These are phyloP conservation scores for Oehlia diaphana DNA, from an alignment of 192 early-diverging fungal genomes.

Conservation along the genomic window DNA sequence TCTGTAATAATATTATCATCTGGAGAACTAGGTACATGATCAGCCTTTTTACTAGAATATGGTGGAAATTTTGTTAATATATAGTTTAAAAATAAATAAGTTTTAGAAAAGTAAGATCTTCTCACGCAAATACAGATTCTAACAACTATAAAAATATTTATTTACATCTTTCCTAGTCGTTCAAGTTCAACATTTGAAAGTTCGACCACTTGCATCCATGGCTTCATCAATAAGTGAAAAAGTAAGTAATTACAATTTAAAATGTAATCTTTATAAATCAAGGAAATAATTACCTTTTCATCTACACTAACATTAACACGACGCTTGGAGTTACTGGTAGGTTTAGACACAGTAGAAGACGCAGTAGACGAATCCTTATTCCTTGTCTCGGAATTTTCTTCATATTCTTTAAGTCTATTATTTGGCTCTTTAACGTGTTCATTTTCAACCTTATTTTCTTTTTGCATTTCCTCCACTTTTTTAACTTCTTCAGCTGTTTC, in stretches of 20 bases:
- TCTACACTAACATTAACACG: background rate
- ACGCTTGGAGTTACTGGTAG: background rate
- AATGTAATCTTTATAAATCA: background rate
- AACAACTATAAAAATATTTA: background rate
- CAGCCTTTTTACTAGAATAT: slow-evolving; percentile 26
- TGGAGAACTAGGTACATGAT: slow-evolving; percentile 11
- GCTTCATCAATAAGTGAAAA: slow-evolving; percentile 45
- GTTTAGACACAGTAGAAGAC: background rate
- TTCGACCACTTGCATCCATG: slow-evolving; percentile 64
- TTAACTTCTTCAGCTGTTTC: background rate
- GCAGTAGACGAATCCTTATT: background rate
- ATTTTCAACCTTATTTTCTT: background rate
- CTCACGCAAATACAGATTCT: background rate
- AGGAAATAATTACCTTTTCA: background rate
- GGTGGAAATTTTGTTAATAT: background rate
- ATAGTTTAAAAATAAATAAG: background rate
- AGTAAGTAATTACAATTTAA: background rate
- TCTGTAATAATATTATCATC: slow-evolving; percentile 55
- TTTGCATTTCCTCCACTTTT: background rate
- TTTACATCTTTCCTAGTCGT: slow-evolving; percentile 39
- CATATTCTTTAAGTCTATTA: background rate
- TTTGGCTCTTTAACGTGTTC: background rate
- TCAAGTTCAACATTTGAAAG: slow-evolving; percentile 60
- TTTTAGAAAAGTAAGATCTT: too few relatives aligned
- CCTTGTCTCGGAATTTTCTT: background rate